phyloP scores from a whole-genome alignment of 495 filamentous ascomycete species.

The Hypoxylon cercidicola region DNA sequence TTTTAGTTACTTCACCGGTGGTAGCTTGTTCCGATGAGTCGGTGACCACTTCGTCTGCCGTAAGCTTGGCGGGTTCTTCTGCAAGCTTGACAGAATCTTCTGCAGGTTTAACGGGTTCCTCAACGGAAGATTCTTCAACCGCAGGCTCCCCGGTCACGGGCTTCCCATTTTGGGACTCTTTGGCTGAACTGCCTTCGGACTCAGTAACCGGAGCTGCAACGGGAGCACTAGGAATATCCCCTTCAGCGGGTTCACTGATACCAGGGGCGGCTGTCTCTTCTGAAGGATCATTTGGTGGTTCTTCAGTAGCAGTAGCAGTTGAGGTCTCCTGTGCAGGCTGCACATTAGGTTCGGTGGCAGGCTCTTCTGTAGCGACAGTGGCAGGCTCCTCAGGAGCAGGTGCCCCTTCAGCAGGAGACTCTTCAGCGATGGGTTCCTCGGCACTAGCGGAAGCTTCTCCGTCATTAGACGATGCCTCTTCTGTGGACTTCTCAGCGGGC shows the following conservation, averaged over 20 bases:
- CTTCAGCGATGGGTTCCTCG: too few relatives aligned
- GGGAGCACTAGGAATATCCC: neutral
- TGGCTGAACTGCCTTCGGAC: neutral
- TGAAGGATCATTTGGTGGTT: neutral
- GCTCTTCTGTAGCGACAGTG: too few relatives aligned
- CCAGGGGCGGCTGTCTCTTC: neutral
- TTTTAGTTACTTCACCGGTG: neutral
- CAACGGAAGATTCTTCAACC: too few relatives aligned
- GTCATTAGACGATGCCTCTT: too few relatives aligned
- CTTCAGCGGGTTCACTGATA: neutral
- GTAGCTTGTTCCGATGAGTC: neutral
- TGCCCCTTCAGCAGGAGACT: too few relatives aligned
- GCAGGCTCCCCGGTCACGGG: too few relatives aligned
- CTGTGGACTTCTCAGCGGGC: too few relatives aligned
- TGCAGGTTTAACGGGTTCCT: too few relatives aligned
- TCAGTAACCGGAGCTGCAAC: neutral
- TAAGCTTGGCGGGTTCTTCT: conserved; percentile 3
- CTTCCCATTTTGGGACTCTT: too few relatives aligned
- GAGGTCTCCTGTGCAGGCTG: neutral
- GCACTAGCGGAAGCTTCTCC: too few relatives aligned
- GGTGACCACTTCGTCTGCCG: neutral
- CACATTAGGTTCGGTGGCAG: neutral
- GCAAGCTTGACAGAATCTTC: too few relatives aligned
- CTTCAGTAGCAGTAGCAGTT: neutral
- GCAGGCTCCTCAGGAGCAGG: too few relatives aligned